Percentiles rank a stretch among this genome's conserved stretches.
Conservation (phyloP, 106 monocot species). For the Posidonia australis region DNA sequence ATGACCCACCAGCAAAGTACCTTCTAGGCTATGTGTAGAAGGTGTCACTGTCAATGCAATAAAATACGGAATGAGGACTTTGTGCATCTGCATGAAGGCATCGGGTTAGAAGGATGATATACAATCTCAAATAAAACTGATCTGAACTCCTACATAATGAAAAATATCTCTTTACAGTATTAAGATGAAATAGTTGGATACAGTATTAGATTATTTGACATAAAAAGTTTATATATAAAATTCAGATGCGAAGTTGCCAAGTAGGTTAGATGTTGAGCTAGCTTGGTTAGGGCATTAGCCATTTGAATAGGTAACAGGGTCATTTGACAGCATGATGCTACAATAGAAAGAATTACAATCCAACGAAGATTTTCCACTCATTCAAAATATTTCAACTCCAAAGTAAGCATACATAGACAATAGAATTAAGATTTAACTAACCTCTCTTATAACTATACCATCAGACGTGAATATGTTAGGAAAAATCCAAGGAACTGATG, state of each 20-base stretch:
- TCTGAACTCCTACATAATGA: neutral
- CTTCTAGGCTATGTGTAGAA: constrained; percentile 75
- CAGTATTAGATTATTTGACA: neutral
- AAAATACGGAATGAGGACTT: constrained; percentile 70
- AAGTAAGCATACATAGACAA: neutral
- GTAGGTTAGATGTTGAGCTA: too few species aligned
- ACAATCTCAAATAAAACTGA: neutral
- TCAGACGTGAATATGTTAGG: constrained; percentile 66
- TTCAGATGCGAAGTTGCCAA: too few species aligned
- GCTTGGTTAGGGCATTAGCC: too few species aligned
- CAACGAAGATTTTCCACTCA: too few species aligned
- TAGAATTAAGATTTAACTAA: constrained; percentile 3
- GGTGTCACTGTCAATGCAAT: constrained; percentile 68
- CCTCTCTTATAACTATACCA: constrained; percentile 50
- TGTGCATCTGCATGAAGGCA: constrained; percentile 59
- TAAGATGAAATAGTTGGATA: neutral
- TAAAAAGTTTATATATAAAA: too few species aligned
- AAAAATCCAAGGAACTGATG: constrained; percentile 61
- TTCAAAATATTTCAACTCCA: too few species aligned
- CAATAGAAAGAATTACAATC: too few species aligned
- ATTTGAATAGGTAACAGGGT: too few species aligned
- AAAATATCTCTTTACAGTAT: neutral
- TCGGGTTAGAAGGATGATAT: neutral
- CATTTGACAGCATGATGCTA: too few species aligned
- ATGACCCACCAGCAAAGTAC: constrained; percentile 70